These are phyloP conservation scores for Alternaria burnsii DNA, from an alignment of 2,329 filamentous ascomycete species.

Conservation along the genomic window DNA sequence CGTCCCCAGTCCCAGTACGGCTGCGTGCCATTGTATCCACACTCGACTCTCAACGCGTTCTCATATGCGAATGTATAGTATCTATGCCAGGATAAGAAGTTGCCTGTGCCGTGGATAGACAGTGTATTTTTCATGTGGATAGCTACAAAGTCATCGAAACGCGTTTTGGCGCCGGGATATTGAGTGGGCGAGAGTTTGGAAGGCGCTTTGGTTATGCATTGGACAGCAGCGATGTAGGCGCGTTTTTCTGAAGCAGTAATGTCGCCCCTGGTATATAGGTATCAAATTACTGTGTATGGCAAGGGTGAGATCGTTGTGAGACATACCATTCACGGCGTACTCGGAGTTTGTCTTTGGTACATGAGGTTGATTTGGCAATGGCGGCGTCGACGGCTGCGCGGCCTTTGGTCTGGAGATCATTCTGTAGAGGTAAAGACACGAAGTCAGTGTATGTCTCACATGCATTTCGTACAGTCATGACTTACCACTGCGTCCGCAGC, in stretches of 20 bases:
- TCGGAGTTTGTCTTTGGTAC: slow-evolving; percentile 42
- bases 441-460: too few relatives aligned
- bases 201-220: slow-evolving; percentile 41
- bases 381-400: slow-evolving; percentile 37
- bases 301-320: neutral
- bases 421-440: neutral
- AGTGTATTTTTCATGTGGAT: slow-evolving; percentile 50
- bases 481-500: too few relatives aligned
- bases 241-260: slow-evolving; percentile 41
- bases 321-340: slow-evolving; percentile 43
- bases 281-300: slow-evolving; percentile 4
- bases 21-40: slow-evolving; percentile 55
- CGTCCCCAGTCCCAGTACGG: slow-evolving; percentile 65
- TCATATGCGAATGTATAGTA: slow-evolving; percentile 56
- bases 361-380: slow-evolving; percentile 40
- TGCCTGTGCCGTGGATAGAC: slow-evolving; percentile 47
- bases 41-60: slow-evolving; percentile 53
- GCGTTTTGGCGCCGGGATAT: slow-evolving; percentile 45
- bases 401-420: slow-evolving; percentile 38
- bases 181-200: slow-evolving; percentile 29
- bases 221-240: slow-evolving; percentile 49
- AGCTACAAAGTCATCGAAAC: slow-evolving; percentile 50
- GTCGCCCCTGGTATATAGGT: slow-evolving; percentile 33
- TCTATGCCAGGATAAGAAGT: slow-evolving; percentile 54
- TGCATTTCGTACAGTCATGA: too few relatives aligned